Evolutionary conservation across 768 basidiomycete species (phyloP).

Genomic region (Phanerochaete sordida): DNA sequence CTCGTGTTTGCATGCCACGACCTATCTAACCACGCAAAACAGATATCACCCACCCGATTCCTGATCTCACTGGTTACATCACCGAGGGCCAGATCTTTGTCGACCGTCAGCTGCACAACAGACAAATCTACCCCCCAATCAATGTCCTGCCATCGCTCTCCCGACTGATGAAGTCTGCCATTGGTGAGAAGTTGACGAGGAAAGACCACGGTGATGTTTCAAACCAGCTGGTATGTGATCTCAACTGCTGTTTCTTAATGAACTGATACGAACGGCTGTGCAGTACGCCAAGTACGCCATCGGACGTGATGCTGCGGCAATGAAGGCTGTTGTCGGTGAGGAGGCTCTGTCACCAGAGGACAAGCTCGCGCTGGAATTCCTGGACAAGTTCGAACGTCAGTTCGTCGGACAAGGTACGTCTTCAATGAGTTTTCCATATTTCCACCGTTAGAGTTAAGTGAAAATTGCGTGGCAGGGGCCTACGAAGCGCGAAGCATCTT

Average conservation of each 20-base stretch:
- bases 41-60: constrained; percentile 99
- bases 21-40: constrained; percentile 3
- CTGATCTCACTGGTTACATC: constrained; percentile 98
- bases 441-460: not conserved
- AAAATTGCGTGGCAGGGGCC: constrained; percentile 50
- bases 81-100: constrained; percentile 99
- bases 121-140: constrained; percentile 98
- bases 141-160: constrained; percentile 98
- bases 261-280: constrained; percentile 2
- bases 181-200: constrained; percentile 94
- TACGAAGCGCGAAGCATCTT: constrained; percentile 97
- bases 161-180: constrained; percentile 99
- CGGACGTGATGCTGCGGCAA: constrained; percentile 92
- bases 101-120: constrained; percentile 95
- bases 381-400: constrained; percentile 96
- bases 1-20: constrained; percentile 10
- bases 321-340: constrained; percentile 99
- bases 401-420: constrained; percentile 92
- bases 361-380: constrained; percentile 94
- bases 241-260: not conserved
- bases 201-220: constrained; percentile 99
- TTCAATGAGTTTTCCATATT: constrained; percentile 19
- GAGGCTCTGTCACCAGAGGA: constrained; percentile 94
- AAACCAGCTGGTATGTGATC: constrained; percentile 81
- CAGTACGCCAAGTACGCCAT: constrained; percentile 99